phyloP scores from a whole-genome alignment of 495 filamentous ascomycete species.

The Tuber aestivum region DNA sequence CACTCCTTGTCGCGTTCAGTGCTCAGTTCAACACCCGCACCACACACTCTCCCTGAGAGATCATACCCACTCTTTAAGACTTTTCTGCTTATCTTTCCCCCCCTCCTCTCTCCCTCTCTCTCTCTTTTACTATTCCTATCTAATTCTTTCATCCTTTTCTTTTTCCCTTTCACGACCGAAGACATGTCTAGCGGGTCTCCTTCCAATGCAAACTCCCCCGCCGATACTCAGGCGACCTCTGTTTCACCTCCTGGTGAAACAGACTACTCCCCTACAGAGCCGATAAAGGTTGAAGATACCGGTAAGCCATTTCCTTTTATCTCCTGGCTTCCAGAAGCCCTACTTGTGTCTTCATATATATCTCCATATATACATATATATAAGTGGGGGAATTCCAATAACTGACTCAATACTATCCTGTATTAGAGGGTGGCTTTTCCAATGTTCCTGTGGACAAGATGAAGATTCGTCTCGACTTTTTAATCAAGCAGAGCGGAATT shows the following conservation, averaged over 20 bases:
- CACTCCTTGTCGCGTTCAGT: neutral
- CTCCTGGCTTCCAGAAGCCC: neutral
- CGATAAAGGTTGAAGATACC: conserved; percentile 2
- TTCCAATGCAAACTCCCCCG: conserved; percentile 1
- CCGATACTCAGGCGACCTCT: neutral
- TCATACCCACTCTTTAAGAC: neutral
- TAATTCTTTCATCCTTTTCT: neutral
- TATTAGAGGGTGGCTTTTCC: conserved; percentile 14
- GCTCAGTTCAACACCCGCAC: neutral
- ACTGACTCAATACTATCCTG: neutral
- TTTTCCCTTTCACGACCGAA: neutral
- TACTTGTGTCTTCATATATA: neutral
- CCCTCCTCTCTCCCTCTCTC: neutral
- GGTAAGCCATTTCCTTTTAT: neutral
- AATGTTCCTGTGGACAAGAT: conserved; percentile 35
- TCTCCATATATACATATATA: neutral
- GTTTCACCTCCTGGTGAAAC: conserved; percentile 3
- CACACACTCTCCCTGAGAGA: neutral
- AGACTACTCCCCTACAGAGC: neutral
- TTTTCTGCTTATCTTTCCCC: neutral
- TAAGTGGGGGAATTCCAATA: neutral
- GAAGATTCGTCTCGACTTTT: conserved; percentile 35
- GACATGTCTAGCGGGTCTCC: conserved; percentile 1
- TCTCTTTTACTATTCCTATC: neutral
- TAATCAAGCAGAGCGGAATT: conserved; percentile 39